Percentiles rank a stretch among this genome's conserved stretches.
These are phyloP conservation scores for Mucor mucedo DNA, from an alignment of 371 early-diverging fungal species.

Conservation along the genomic window DNA sequence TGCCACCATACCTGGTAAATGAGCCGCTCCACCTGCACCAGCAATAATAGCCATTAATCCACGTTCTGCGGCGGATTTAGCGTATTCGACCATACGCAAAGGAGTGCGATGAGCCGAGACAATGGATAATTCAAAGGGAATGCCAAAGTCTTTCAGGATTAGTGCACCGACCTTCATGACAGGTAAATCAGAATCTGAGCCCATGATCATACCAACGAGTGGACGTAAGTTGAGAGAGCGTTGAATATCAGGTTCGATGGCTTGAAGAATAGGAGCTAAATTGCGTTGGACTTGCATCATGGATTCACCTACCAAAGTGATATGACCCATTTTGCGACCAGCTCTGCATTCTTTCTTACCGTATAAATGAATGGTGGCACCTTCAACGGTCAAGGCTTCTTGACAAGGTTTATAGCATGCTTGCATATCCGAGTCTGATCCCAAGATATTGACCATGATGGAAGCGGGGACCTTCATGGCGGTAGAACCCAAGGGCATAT, in stretches of 20 bases:
- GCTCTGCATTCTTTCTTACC: constrained; percentile 87
- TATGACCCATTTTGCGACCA: constrained; percentile 97
- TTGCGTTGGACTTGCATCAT: constrained; percentile 73
- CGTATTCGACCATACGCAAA: constrained; percentile 90
- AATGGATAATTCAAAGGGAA: constrained; percentile 93
- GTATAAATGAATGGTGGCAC: constrained; percentile 92
- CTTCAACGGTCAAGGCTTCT: constrained; percentile 74
- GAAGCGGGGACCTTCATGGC: constrained; percentile 88
- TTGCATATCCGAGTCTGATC: constrained; percentile 62
- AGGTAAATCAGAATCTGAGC: constrained; percentile 95
- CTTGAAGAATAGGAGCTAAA: constrained; percentile 63
- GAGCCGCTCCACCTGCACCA: constrained; percentile 98
- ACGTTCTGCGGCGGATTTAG: constrained; percentile 82
- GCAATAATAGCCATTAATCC: constrained; percentile 96
- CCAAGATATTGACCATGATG: constrained; percentile 95
- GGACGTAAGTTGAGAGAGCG: constrained; percentile 64
- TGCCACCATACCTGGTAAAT: constrained; percentile 98
- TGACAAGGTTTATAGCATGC: constrained; percentile 71
- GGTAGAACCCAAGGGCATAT: constrained; percentile 91
- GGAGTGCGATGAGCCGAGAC: constrained; percentile 98
- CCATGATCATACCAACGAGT: constrained; percentile 96
- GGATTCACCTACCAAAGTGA: constrained; percentile 89
- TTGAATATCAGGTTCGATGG: constrained; percentile 62
- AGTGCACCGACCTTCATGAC: constrained; percentile 90
- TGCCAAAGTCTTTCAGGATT: constrained; percentile 84